Percentiles rank a stretch among this genome's conserved stretches.
Conservation (phyloP, 345 rosid species). For the Gossypium ekmanianum region DNA sequence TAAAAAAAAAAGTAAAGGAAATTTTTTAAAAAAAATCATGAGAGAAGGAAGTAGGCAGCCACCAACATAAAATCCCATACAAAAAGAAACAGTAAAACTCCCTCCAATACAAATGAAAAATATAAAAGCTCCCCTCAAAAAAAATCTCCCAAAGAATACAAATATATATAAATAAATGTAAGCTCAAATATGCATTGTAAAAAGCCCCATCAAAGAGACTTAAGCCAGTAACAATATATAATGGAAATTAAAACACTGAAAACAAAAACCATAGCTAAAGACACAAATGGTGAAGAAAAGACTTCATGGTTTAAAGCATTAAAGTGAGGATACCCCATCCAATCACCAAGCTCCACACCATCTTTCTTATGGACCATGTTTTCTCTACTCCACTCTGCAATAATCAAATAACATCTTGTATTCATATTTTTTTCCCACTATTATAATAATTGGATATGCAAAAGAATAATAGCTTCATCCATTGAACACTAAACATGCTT, state of each 20-base stretch:
- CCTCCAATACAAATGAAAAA: constrained; percentile 10
- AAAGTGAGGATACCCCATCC: constrained; percentile 34
- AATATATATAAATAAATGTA: neutral
- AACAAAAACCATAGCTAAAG: neutral
- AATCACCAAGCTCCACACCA: constrained; percentile 31
- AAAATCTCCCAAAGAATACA: constrained; percentile 43
- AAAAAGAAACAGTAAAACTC: constrained; percentile 13
- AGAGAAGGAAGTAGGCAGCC: constrained; percentile 11
- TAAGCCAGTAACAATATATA: constrained; percentile 10
- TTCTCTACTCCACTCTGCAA: constrained; percentile 58
- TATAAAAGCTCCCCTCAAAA: constrained; percentile 26
- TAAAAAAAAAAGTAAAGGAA: neutral
- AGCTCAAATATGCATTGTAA: constrained; percentile 19
- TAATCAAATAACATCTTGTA: no score
- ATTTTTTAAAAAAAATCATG: neutral
- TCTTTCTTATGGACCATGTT: constrained; percentile 21
- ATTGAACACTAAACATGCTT: no score
- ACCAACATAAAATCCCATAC: constrained; percentile 5
- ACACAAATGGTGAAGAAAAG: neutral
- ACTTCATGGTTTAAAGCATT: constrained; percentile 30
- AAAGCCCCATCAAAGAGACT: constrained; percentile 15
- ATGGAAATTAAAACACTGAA: neutral
- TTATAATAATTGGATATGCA: no score
- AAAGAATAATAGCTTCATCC: no score
- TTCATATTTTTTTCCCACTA: no score